Evolutionary conservation across 179 eudicot genomes (phyloP).

Genomic region (Beta lomatogona): DNA sequence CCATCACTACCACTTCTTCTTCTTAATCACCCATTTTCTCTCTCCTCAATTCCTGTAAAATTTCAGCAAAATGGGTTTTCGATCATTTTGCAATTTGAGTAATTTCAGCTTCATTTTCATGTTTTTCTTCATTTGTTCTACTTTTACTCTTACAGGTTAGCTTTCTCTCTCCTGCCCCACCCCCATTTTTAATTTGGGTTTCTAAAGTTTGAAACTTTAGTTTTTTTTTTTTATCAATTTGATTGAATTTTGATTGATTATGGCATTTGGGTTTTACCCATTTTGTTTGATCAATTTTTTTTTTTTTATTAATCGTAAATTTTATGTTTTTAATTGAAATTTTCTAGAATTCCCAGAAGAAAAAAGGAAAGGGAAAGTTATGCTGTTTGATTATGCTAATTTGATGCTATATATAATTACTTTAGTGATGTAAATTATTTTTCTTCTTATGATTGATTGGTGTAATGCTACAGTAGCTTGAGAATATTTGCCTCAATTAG

Average conservation of each 20-base stretch:
- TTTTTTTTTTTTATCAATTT: neutral
- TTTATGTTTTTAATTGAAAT: neutral
- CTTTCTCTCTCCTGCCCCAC: neutral
- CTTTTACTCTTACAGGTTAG: slow-evolving; percentile 9
- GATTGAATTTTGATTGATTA: neutral
- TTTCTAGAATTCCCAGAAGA: neutral
- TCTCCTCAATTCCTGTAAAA: neutral
- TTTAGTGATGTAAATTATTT: neutral
- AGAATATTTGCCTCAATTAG: neutral
- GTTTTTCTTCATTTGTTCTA: neutral
- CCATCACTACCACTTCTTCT: neutral
- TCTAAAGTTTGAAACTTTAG: neutral
- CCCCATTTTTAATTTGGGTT: neutral
- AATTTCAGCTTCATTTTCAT: neutral
- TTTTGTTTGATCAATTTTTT: neutral
- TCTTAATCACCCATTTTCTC: neutral
- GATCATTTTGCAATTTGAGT: neutral
- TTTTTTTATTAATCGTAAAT: too few relatives aligned
- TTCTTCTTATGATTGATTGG: neutral
- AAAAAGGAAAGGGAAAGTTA: neutral
- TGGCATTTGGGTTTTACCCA: neutral
- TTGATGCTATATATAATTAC: neutral
- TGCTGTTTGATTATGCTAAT: neutral
- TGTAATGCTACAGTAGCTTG: neutral
- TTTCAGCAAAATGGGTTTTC: slow-evolving; percentile 6